These are phyloP conservation scores for Dothidotthia symphoricarpi DNA, from an alignment of 2,329 filamentous ascomycete genomes.

Conservation along the genomic window DNA sequence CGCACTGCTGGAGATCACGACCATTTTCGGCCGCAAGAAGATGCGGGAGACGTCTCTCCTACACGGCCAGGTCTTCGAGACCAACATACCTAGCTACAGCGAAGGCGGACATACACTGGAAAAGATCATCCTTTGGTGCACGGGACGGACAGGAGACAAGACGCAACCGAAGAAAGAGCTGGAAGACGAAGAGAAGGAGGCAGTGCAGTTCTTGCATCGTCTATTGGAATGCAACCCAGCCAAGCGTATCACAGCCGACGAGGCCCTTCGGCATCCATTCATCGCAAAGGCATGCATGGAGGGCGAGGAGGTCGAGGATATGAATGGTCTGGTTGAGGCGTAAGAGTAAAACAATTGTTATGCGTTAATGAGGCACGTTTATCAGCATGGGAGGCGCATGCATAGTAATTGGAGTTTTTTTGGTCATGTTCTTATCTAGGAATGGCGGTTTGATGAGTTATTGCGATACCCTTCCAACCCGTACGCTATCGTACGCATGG, in stretches of 20 bases:
- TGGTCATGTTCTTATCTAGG: constrained; percentile 14
- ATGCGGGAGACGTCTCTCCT: constrained; percentile 82
- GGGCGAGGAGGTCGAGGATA: constrained; percentile 36
- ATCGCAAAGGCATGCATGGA: constrained; percentile 44
- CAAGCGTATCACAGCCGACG: constrained; percentile 69
- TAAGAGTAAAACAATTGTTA: constrained; percentile 17
- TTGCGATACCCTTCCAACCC: constrained; percentile 34
- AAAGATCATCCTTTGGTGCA: constrained; percentile 95
- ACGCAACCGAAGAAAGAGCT: constrained; percentile 51
- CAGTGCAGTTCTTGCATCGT: constrained; percentile 67
- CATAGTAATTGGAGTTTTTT: constrained; percentile 35
- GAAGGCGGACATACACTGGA: constrained; percentile 82
- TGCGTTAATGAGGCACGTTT: constrained; percentile 15
- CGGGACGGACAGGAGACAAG: constrained; percentile 66
- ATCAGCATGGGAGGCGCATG: constrained; percentile 22
- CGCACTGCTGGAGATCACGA: constrained; percentile 94
- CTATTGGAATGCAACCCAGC: constrained; percentile 76
- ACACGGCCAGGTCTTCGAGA: constrained; percentile 90
- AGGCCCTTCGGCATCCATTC: constrained; percentile 73
- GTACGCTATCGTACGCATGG: constrained; percentile 20
- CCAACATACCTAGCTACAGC: constrained; percentile 86
- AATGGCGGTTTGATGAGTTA: constrained; percentile 16
- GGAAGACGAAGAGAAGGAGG: constrained; percentile 66
- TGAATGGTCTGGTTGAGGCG: constrained; percentile 28
- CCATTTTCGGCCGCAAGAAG: constrained; percentile 80